Base-by-base conservation (phyloP, 495 filamentous ascomycete species). In the Apiosordaria backusii region DNA sequence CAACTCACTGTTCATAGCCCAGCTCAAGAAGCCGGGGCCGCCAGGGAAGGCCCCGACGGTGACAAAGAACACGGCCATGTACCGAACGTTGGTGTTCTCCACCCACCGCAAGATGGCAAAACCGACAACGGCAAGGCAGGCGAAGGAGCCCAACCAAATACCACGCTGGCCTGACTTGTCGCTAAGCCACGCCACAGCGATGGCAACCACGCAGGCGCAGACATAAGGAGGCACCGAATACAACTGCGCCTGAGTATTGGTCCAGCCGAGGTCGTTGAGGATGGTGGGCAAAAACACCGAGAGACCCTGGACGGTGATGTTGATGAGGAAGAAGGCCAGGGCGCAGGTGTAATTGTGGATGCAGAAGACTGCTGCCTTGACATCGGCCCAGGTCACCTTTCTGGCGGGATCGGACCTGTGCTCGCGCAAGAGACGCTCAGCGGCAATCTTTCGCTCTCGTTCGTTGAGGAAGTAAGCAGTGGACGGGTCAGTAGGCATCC, bases 161-260 rank as follows among this genome's bases (percentile, higher is more conserved):
- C 91, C 92, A 26, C 89, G 82, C 72, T 85, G 81, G 26, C 80
- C 78, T 6, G 78, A 82, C 50, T 83, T 81, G 72, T 92, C 89
- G 35, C 84, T 85, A 64, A 80, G 60, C 64, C 79, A 87, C 7
- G 85, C 86, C n/a, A 86, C 75, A n/a, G 63, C 74, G 21, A 90
- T 79, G 13, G 87, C 85, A 4, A 87, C 76, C 7, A 84, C 57
- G 55, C 85, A 85, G 7, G 86, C 83, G 23, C 70, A 70, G 0
- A 80, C 80, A 55, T 86, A 86, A 1, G 82, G 82, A 18, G 82
- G 84, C n/a, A 83, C 81, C 40, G 81, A 81, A 65, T 82, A 77
- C 25, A 84, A 76, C 65, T 83, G 81, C 16, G 81, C 78, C 26
- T 75, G 72, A 50, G 81, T 75, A 57, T 74, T 72, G 60, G 73